These are phyloP conservation scores for Pleurozium schreberi DNA, from an alignment of 225 moss, liverwort and hornwort species.

Conservation along the genomic window DNA sequence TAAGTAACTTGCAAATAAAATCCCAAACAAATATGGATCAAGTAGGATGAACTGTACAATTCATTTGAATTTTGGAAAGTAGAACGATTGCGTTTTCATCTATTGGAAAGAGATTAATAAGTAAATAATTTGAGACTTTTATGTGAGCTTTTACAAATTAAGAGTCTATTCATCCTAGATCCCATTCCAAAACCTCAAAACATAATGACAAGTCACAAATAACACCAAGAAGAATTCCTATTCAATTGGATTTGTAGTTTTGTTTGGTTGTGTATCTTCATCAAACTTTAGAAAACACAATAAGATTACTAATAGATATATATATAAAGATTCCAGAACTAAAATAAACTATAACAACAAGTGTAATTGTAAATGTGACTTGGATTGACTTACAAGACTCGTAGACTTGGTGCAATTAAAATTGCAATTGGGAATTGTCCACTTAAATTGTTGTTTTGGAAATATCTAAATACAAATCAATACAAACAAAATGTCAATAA, in stretches of 20 bases:
- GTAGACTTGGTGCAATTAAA: background rate
- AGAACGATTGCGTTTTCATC: background rate
- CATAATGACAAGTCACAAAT: background rate
- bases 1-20: background rate
- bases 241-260: accelerated
- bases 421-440: background rate
- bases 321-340: background rate
- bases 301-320: background rate
- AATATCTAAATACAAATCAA: background rate
- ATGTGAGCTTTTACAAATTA: background rate
- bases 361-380: background rate
- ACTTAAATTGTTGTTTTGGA: background rate
- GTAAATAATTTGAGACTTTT: accelerated
- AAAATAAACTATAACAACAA: background rate
- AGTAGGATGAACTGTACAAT: background rate
- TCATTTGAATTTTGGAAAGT: background rate
- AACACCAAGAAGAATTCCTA: background rate
- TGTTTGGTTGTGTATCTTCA: background rate
- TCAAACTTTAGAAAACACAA: background rate
- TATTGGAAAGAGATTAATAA: background rate
- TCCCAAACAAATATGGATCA: background rate
- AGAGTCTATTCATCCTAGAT: too few relatives aligned
- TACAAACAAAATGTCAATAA: too few relatives aligned
- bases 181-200: background rate
- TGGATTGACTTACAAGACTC: background rate